A percentile compares a stretch with the other conserved stretches of the same genome.
These are phyloP conservation scores for Pinus albicaulis DNA, from an alignment of 75 land plant species.

Conservation along the genomic window DNA sequence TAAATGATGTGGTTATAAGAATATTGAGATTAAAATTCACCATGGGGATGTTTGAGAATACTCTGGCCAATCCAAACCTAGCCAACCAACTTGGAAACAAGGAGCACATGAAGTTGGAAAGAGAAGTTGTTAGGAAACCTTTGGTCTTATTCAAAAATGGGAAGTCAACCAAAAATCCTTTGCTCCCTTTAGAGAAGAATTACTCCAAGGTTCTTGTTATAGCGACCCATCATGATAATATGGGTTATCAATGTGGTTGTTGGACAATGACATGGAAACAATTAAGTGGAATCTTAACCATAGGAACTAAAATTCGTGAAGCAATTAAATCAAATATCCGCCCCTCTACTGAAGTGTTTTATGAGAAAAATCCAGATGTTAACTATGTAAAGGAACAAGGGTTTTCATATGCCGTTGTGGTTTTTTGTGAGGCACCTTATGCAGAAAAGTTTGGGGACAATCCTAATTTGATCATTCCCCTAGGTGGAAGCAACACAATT, in stretches of 20 bases:
- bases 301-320: constrained; percentile 59
- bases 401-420: constrained; percentile 48
- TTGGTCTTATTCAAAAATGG: too few species aligned
- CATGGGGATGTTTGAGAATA: constrained; percentile 61
- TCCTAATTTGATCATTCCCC: constrained; percentile 60
- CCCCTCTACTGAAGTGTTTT: too few species aligned
- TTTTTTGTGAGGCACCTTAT: constrained; percentile 21
- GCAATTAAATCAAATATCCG: constrained; percentile 15
- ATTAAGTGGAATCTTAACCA: constrained; percentile 41
- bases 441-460: constrained; percentile 58
- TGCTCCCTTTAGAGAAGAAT: constrained; percentile 67
- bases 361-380: constrained; percentile 39
- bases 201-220: constrained; percentile 67
- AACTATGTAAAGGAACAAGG: constrained; percentile 19
- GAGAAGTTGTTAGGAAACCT: too few species aligned
- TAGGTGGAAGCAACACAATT: background rate
- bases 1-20: constrained; percentile 63
- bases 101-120: constrained; percentile 7
- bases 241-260: constrained; percentile 87
- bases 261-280: constrained; percentile 91
- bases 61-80: constrained; percentile 32
- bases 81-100: constrained; percentile 25
- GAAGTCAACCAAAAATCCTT: constrained; percentile 59
- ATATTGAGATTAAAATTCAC: constrained; percentile 59
- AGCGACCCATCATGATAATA: constrained; percentile 72